A percentile compares a stretch with the other conserved stretches of the same genome.
phyloP scores from a whole-genome alignment of 2,329 filamentous ascomycete species.

The Sordariomycetes sp. region DNA sequence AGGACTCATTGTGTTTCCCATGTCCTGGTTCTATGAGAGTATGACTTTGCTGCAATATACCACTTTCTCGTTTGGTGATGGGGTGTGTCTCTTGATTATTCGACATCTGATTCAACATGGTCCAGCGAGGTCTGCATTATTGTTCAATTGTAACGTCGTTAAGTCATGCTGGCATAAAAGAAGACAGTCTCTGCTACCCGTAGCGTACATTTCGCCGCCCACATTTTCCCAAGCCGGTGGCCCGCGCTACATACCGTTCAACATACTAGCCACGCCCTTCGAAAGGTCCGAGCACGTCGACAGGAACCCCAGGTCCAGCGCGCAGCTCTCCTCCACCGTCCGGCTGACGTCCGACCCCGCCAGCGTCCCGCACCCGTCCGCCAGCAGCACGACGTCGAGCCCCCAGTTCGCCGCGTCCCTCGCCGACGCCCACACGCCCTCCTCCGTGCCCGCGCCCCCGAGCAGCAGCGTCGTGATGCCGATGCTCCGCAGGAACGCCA shows the following conservation, averaged over 20 bases:
- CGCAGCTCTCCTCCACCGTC: constrained; percentile 2
- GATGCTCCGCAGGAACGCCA: constrained; percentile 23
- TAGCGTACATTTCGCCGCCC: too few relatives aligned
- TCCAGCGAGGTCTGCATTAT: too few relatives aligned
- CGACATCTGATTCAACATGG: too few relatives aligned
- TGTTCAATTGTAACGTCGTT: too few relatives aligned
- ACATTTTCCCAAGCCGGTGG: too few relatives aligned
- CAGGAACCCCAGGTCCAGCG: constrained; percentile 1
- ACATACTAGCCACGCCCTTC: constrained; percentile 1
- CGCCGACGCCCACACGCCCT: constrained; percentile 47
- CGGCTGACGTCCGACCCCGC: constrained; percentile 11
- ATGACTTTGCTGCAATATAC: neutral
- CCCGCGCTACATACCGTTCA: neutral
- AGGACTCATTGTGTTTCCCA: too few relatives aligned
- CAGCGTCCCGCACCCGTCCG: constrained; percentile 42
- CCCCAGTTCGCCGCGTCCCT: constrained; percentile 44
- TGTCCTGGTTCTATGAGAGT: neutral
- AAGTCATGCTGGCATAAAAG: too few relatives aligned
- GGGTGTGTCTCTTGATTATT: too few relatives aligned
- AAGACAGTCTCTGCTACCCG: too few relatives aligned
- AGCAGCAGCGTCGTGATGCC: constrained; percentile 41
- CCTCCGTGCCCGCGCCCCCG: constrained; percentile 50
- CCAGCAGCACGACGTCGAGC: constrained; percentile 43
- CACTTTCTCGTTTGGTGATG: neutral
- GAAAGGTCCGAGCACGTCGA: constrained; percentile 4